Base-by-base conservation (phyloP, 2,329 filamentous ascomycete genomes). In the Botrytis paeoniae region DNA sequence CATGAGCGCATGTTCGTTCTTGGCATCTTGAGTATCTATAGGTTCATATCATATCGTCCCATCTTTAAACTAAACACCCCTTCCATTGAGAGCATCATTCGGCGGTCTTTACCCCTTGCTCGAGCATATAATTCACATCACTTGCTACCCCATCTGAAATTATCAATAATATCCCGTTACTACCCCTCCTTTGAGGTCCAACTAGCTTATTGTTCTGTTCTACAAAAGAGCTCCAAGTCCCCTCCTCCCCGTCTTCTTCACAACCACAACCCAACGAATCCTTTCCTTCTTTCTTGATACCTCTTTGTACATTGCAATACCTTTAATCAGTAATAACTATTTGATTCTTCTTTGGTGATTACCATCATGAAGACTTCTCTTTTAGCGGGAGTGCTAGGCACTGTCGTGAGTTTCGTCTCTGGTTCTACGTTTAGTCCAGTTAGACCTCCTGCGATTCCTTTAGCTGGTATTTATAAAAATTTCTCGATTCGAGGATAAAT, bases 391-490 rank as follows among this genome's bases (percentile, higher is more conserved):
- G 35, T 71, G 48, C 60, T 75, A 48, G 70, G 64, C 37, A 65
- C 73, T 51, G 45, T 74, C 22, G 62, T 39, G 10, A 63, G 25
- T 51, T 35, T 74, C 20, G 70, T 61, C 43, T 73, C 75, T 25
- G 76, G 69, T 9, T 91, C 89, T 22, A 88, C 84, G 1, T 93
- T 92, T 79, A 85, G 82, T 57, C 91, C 91, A 60, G 87, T 88
- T 54, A 86, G 90, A 20, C 90, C 91, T 63, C 91, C 91, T 18
- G 87, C 91, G 1, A 84, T 92, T 60, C 92, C 92, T 25, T 82
- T 95, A 59, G 92, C 92, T 69, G 92, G 78, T 78, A 75, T 63
- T 8, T 66, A 71, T 51, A 22, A 57, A 18, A 18, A 20, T 8
- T 8, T 32, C 5, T 35, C 41, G 1, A 20, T 10, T 22, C 10